Conservation (phyloP, 805 yeast genomes). For the Millerago galiae region DNA sequence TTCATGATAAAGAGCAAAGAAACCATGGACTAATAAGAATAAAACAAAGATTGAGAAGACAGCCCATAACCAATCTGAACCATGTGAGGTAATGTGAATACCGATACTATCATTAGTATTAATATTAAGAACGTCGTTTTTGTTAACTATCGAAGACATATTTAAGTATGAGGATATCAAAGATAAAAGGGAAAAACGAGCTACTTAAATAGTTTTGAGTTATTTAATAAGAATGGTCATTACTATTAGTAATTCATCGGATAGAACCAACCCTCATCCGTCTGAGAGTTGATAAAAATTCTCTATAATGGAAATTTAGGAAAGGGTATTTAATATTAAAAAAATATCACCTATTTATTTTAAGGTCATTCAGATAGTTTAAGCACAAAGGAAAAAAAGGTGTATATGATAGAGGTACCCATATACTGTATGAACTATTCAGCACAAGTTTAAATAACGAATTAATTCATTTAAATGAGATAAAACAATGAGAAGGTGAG, state of each 20-base stretch:
- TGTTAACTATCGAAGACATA: conserved; percentile 2
- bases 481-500: no score
- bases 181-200: background rate
- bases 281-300: no score
- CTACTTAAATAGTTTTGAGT: background rate
- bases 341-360: no score
- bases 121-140: conserved; percentile 5
- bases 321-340: no score
- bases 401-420: no score
- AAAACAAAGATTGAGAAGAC: conserved; percentile 43
- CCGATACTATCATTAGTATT: conserved; percentile 31
- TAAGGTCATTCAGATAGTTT: no score
- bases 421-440: no score
- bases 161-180: background rate
- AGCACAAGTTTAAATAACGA: no score
- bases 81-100: conserved; percentile 47
- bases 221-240: background rate
- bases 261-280: no score
- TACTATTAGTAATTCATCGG: no score
- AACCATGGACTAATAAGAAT: conserved; percentile 27
- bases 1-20: conserved; percentile 19
- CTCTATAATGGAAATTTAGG: background rate
- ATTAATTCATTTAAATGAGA: no score
- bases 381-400: no score
- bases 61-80: conserved; percentile 68